Evolutionary conservation across 148 eudicot species (phyloP).

Genomic region (Hydrangea macrophylla): DNA sequence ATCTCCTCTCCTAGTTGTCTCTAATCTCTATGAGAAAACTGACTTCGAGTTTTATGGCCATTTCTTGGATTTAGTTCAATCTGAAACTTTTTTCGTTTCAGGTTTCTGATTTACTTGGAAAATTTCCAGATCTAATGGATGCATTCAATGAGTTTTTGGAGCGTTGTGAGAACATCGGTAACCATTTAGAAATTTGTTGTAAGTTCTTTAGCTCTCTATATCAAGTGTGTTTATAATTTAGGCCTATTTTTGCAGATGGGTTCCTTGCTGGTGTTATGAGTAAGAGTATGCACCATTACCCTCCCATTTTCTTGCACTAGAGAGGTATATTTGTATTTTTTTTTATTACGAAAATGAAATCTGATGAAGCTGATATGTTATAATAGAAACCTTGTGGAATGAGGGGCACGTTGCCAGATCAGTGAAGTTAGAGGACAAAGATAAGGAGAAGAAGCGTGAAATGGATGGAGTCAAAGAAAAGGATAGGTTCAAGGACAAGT

Average conservation of each 20-base stretch:
- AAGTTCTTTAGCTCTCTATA: background rate
- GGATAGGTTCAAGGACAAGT: conserved; percentile 40
- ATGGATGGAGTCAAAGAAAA: conserved; percentile 57
- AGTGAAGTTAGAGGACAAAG: conserved; percentile 48
- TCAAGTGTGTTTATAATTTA: background rate
- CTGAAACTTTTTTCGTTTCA: conserved; percentile 22
- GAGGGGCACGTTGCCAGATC: conserved; percentile 49
- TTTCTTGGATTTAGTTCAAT: background rate
- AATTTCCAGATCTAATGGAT: conserved; percentile 76
- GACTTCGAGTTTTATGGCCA: background rate
- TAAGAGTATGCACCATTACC: conserved; percentile 47
- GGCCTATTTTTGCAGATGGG: conserved; percentile 47
- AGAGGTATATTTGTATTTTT: too few species aligned
- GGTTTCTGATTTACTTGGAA: conserved; percentile 75
- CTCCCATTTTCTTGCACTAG: too few species aligned
- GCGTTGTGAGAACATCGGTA: conserved; percentile 70
- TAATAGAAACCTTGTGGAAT: conserved; percentile 53
- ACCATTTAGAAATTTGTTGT: background rate
- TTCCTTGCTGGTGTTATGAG: conserved; percentile 69
- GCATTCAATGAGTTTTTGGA: conserved; percentile 71
- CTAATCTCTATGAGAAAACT: background rate
- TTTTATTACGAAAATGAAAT: background rate
- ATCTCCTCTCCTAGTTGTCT: background rate
- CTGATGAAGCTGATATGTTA: conserved; percentile 11
- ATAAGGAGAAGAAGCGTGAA: conserved; percentile 56